Conservation (phyloP, 805 yeast species). For the Limtongozyma cylindracea region DNA sequence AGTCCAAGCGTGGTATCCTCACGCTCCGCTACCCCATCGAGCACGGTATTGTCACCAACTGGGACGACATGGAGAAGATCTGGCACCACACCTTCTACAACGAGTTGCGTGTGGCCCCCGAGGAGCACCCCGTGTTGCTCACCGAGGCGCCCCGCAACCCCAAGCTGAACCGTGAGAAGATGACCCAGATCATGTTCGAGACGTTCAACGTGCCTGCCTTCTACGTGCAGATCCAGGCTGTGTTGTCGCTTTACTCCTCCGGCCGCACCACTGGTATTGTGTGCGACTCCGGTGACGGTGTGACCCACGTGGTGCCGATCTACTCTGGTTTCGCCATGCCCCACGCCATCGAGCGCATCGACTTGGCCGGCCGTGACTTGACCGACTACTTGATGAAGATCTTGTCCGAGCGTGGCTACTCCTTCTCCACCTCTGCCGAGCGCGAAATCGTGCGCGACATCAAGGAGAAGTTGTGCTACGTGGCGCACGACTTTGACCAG, state of each 20-base stretch:
- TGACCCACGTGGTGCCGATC: constrained; percentile 98
- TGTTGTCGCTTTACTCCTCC: constrained; percentile 89
- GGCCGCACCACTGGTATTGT: constrained; percentile 99
- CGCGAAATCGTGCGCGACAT: constrained; percentile 88
- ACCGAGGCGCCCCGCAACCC: constrained; percentile 99
- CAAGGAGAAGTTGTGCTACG: constrained; percentile 97
- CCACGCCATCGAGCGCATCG: constrained; percentile 96
- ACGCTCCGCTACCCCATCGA: constrained; percentile 97
- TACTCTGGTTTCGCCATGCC: constrained; percentile 99
- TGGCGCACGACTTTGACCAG: constrained; percentile 97
- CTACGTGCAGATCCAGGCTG: constrained; percentile 98
- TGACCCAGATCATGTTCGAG: constrained; percentile 98
- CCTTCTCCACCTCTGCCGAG: constrained; percentile 97
- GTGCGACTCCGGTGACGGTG: constrained; percentile 99
- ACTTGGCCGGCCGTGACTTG: constrained; percentile 98
- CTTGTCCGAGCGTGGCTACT: constrained; percentile 94
- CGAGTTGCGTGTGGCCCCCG: constrained; percentile 99
- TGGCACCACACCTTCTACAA: constrained; percentile 99
- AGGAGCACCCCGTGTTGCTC: constrained; percentile 97
- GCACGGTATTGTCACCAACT: constrained; percentile 99
- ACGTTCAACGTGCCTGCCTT: constrained; percentile 98
- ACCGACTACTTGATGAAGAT: constrained; percentile 98
- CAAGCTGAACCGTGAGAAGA: constrained; percentile 98
- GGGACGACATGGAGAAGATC: constrained; percentile 99
- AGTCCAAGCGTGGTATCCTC: constrained; percentile 99